Base-by-base conservation (phyloP, 2,329 filamentous ascomycete species). In the Myriosclerotinia curreyana region DNA sequence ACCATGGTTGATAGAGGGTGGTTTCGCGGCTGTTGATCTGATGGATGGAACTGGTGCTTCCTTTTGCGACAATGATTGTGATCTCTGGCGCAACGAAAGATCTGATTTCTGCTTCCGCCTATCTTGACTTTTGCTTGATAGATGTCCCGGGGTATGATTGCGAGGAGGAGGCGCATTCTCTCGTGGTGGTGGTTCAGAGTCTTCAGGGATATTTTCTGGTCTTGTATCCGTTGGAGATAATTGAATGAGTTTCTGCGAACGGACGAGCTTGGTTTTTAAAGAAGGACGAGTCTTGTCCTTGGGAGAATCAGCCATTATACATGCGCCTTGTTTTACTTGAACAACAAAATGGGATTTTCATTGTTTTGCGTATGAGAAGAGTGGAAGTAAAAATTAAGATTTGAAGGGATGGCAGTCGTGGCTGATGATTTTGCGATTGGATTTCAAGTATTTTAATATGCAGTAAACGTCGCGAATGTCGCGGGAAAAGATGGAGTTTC, bases 61-160 rank as follows among this genome's bases (percentile, higher is more conserved):
- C 63, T 72, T 73, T 56, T 73, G 71, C 42, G 70, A 71, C 55
- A 74, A 65, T 20, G 74, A 73, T 65, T 74, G 74, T 66, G 75
- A 74, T 12, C 75, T 72, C 55, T 73, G 71, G 36, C 73, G 72
- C 49, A 72, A 65, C 22, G 71, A 68, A 56, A 74, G 59, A 12
- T 74, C 70, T 14, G 69, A 70, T 20, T 69, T 68, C 63, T 72
- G 72, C 66, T 71, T 74, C 65, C 69, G 60, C 55, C 70, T 69
- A 53, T 74, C 73, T 50, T 74, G 80, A 75, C 82, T 85, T 76
- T 83, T 86, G 68, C 82, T 81, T 15, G 85, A 77, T 49, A 87
- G 79, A 70, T 86, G 84, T 64, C 85, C 84, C 1, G 85, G 85
- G 1, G 85, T 87, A 73, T 87, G 85, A 71, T 81, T 86, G 69